Evolutionary conservation across 148 eudicot genomes (phyloP).

Genomic region (Polygonum aviculare): DNA sequence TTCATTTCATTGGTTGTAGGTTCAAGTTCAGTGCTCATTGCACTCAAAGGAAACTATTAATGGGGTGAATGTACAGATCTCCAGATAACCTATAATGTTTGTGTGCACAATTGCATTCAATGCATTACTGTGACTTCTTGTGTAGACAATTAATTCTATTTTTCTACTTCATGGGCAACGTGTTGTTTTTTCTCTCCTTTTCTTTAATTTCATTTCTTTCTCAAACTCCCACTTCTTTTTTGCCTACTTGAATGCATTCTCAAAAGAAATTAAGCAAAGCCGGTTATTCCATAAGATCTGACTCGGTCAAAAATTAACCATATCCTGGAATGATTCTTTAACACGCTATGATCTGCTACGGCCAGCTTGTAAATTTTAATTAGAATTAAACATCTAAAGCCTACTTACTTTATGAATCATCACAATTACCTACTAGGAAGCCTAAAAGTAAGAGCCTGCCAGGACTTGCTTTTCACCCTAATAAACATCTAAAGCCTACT

Average conservation of each 20-base stretch:
- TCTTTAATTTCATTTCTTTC: background rate
- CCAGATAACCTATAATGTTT: background rate
- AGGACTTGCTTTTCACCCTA: too few species aligned
- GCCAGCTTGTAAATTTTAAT: too few species aligned
- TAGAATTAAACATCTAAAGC: too few species aligned
- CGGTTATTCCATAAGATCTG: too few species aligned
- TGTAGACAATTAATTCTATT: background rate
- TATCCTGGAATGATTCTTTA: background rate
- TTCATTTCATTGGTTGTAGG: conserved; percentile 13
- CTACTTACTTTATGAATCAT: too few species aligned
- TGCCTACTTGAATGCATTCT: background rate
- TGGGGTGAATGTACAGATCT: background rate
- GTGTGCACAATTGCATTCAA: background rate
- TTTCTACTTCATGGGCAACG: background rate
- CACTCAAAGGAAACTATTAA: background rate
- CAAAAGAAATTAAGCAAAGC: too few species aligned
- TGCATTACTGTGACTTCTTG: background rate
- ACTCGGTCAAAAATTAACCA: background rate
- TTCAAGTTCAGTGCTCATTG: conserved; percentile 32
- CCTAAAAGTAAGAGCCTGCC: too few species aligned
- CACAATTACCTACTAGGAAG: too few species aligned
- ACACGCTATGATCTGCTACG: too few species aligned
- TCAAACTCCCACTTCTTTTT: background rate
- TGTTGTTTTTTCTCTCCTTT: background rate
- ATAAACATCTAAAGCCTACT: too few species aligned